Evolutionary conservation across 2,329 filamentous ascomycete genomes (phyloP).

Genomic region (Blumeria graminis): DNA sequence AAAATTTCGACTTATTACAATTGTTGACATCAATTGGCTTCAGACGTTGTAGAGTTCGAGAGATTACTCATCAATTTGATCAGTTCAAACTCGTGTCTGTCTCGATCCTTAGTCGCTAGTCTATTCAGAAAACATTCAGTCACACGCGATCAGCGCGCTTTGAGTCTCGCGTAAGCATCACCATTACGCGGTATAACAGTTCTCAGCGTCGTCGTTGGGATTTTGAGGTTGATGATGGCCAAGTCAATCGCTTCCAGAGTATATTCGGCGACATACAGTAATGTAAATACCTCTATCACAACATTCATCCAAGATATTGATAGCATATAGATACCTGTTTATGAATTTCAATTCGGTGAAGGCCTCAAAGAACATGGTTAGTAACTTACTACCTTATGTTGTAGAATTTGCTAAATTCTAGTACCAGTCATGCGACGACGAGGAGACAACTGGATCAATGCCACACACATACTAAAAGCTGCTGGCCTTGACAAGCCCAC

Average conservation of each 20-base stretch:
- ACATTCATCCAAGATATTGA: not conserved
- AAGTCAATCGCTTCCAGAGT: conserved; percentile 19
- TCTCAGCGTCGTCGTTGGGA: too few species aligned
- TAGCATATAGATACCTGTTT: conserved; percentile 56
- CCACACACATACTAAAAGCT: conserved; percentile 94
- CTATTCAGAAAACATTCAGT: too few species aligned
- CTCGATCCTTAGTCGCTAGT: too few species aligned
- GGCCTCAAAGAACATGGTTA: conserved; percentile 52
- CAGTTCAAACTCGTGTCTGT: too few species aligned
- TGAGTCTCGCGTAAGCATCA: too few species aligned
- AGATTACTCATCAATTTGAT: too few species aligned
- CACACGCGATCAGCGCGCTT: too few species aligned
- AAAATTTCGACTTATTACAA: too few species aligned
- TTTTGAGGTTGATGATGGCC: conserved; percentile 8
- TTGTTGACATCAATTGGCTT: too few species aligned
- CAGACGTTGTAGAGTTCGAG: too few species aligned
- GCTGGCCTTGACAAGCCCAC: conserved; percentile 95
- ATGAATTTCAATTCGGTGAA: conserved; percentile 67
- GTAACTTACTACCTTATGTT: not conserved
- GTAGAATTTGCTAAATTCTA: conserved; percentile 3
- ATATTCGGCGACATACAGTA: conserved; percentile 46
- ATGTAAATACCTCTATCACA: conserved; percentile 22
- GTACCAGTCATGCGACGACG: conserved; percentile 59
- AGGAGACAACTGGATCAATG: conserved; percentile 93
- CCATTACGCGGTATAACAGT: too few species aligned